Evolutionary conservation across 2,329 filamentous ascomycete species (phyloP).

Genomic region (Nectriaceae sp.): DNA sequence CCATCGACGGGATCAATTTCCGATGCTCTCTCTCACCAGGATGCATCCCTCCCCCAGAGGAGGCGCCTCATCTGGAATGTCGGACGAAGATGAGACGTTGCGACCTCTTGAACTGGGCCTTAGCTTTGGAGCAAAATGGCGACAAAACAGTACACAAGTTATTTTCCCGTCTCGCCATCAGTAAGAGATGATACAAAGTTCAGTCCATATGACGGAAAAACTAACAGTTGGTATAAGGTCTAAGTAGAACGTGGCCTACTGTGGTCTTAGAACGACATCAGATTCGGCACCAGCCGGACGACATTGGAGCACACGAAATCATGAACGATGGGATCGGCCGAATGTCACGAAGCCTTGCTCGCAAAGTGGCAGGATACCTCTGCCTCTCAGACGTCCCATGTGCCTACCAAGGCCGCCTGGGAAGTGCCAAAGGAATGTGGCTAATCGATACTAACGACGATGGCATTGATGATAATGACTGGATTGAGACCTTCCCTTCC

Average conservation of each 20-base stretch:
- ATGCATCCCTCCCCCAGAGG: constrained; percentile 20
- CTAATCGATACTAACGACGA: constrained; percentile 56
- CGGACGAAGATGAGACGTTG: constrained; percentile 39
- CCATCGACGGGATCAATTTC: constrained; percentile 51
- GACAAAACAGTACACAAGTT: constrained; percentile 54
- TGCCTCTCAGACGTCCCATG: constrained; percentile 58
- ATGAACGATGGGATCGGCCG: constrained; percentile 70
- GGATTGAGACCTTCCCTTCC: constrained; percentile 68
- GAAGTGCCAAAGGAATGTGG: constrained; percentile 77
- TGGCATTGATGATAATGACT: constrained; percentile 45
- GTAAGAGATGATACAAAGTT: constrained; percentile 37
- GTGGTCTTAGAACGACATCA: constrained; percentile 48
- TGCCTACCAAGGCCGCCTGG: constrained; percentile 70
- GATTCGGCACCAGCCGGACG: constrained; percentile 36
- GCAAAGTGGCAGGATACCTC: constrained; percentile 51
- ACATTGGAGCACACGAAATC: constrained; percentile 37
- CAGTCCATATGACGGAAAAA: too few relatives aligned
- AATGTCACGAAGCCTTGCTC: constrained; percentile 64
- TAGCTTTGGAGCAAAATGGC: constrained; percentile 47
- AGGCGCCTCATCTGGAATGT: constrained; percentile 16
- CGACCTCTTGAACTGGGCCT: constrained; percentile 54
- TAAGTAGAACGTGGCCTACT: constrained; percentile 53
- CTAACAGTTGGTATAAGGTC: constrained; percentile 37
- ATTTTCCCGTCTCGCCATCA: constrained; percentile 58
- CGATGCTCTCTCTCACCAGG: constrained; percentile 3